Evolutionary conservation across 2,329 filamentous ascomycete genomes (phyloP).

Genomic region (Leptoxyphium fumago): DNA sequence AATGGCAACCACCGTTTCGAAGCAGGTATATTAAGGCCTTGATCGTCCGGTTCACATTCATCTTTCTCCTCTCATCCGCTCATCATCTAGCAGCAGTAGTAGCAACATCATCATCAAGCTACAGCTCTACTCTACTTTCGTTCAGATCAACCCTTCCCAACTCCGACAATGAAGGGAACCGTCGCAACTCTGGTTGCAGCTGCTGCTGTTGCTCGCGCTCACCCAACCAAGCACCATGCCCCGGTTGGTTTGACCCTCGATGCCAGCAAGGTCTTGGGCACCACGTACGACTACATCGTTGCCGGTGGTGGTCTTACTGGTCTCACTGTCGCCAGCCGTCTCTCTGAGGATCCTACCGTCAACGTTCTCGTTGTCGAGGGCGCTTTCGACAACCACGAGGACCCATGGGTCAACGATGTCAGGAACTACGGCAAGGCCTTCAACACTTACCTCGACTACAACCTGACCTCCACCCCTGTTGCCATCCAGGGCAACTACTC

Average conservation of each 20-base stretch:
- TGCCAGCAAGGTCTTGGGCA: neutral
- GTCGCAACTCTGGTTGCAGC: neutral
- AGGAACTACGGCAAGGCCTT: constrained; percentile 12
- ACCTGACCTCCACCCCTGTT: constrained; percentile 10
- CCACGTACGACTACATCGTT: constrained; percentile 4
- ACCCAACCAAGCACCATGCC: neutral
- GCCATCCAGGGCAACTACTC: constrained; percentile 8
- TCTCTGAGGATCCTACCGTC: constrained; percentile 16
- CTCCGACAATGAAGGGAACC: neutral
- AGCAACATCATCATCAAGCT: neutral
- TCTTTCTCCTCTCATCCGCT: neutral
- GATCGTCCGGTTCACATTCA: neutral
- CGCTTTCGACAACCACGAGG: constrained; percentile 7
- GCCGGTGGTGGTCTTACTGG: constrained; percentile 17
- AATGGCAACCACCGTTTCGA: too few relatives aligned
- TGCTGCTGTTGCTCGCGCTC: neutral
- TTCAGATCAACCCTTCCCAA: neutral
- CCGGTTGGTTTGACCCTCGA: neutral
- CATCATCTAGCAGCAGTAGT: neutral
- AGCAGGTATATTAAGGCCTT: too few relatives aligned
- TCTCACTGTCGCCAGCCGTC: constrained; percentile 16
- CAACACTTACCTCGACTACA: constrained; percentile 9
- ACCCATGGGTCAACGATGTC: constrained; percentile 10
- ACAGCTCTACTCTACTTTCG: too few relatives aligned
- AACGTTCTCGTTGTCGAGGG: constrained; percentile 20